Evolutionary conservation across 2,329 filamentous ascomycete genomes (phyloP).

Genomic region (Sporothrix euskadiensis): DNA sequence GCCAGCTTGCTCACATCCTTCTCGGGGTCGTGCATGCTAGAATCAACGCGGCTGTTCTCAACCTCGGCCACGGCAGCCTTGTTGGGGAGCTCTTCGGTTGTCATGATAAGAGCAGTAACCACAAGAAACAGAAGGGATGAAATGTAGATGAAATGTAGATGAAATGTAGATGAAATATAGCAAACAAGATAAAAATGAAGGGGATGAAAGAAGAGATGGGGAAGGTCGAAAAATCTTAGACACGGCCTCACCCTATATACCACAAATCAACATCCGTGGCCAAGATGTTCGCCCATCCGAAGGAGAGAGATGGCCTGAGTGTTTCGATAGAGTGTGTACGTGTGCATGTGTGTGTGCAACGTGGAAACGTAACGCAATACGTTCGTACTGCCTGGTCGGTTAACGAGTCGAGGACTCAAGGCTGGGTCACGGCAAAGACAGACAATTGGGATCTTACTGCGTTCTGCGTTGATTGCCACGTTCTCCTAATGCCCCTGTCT

Average conservation of each 20-base stretch:
- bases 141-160: background rate
- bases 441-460: background rate
- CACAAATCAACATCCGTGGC: constrained; percentile 1
- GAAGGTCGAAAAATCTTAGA: background rate
- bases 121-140: background rate
- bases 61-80: constrained; percentile 10
- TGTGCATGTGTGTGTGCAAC: background rate
- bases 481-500: background rate
- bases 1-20: constrained; percentile 1
- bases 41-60: constrained; percentile 3
- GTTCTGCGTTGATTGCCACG: background rate
- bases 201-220: background rate
- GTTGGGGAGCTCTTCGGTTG: background rate
- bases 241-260: constrained; percentile 14
- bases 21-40: background rate
- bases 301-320: background rate
- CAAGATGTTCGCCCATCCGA: background rate
- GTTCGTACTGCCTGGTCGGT: background rate
- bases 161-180: background rate
- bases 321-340: background rate
- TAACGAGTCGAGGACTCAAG: background rate
- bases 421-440: background rate
- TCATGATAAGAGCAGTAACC: background rate
- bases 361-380: background rate
- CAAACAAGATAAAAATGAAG: background rate